Base-by-base conservation (phyloP, 495 filamentous ascomycete genomes). In the Tuber microsphaerosporum region DNA sequence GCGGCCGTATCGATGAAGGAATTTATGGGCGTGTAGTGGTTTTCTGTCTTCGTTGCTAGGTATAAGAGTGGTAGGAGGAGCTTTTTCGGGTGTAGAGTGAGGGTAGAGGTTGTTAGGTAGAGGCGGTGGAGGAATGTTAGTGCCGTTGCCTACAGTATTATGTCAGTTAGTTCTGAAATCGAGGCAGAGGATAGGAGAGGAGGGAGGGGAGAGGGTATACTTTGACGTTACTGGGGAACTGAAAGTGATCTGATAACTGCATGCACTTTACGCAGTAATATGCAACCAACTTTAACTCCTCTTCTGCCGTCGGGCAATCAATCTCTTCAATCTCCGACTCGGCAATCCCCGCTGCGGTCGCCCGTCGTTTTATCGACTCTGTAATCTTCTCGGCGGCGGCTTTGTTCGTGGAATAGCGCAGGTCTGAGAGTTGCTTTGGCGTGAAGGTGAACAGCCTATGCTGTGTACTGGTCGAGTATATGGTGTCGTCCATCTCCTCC, bases 361-460 rank as follows among this genome's bases (percentile, higher is more conserved):
- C 75, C 3, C 74, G 72, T 69, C 87, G 86, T 73, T 84, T 86
- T 68, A 92, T 84, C 12, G 90, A 90, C 46, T 87, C 86, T 68
- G 87, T 89, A 51, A 97, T 92, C 61, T 92, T 89, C 42, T 91
- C 87, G 70, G 87, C 87, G 6, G 94, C 94, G 17, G 89, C 85
- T 26, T 86, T 82, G 84, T 97, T 97, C 16, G 95, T 97, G 22
- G 87, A 89, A 43, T 87, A 85, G 70, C 96, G 92, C 20, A 93
- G 85, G 2, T 89, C 84, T 44, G 87, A 86, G 26, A 99, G 88
- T 16, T 90, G 87, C 14, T 89, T 83, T 14, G 90, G 89, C 0
- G 94, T 92, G 84, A 93, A 98, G n/a, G 94, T 97, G 94, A 96
- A 99, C 56, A 93, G 85, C 56, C 91, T 89, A 83, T 89, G 97